Evolutionary conservation across 2,329 filamentous ascomycete genomes (phyloP), one percentile per base, ranked within the genome.

Genomic region (Fusarium solani-melongenae): DNA sequence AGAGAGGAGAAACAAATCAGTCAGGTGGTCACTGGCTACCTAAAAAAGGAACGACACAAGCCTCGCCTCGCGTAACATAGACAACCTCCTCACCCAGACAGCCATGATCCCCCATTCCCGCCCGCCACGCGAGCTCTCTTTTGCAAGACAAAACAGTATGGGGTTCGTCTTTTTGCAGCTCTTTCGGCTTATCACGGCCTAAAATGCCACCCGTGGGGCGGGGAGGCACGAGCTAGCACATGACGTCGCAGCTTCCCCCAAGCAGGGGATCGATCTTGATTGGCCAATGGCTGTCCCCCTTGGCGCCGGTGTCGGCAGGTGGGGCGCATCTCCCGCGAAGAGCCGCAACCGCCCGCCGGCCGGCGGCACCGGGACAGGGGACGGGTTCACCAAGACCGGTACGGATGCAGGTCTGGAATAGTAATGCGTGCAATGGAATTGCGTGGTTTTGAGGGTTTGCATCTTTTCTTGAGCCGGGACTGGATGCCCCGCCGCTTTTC

Each of bases 161-260:
- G 39, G 20, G 41, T 22, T 27, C 27, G 27, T 27, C 27, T 27
- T 44, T 51, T 58, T 46, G 17, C 33, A n/a, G n/a, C 29, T 38
- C 20, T 69, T 67, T 78, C 79, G 79, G 79, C 76, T 80, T 80
- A 79, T 77, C 72, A 72, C 79, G 79, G 79, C 76, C 77, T 78
- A 72, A 72, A 67, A 34, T 64, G 56, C 53, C 20, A 66, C 46
- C 59, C 58, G 62, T 65, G 64, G 67, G 59, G 67, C 60, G 64
- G 62, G 71, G 74, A 61, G 67, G 39, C 55, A 63, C 56, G 53
- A 55, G 51, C 59, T 61, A 51, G 56, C 75, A 72, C 76, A 77
- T 78, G 76, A 78, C 76, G 76, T 78, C 70, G 69, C 57, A 51
- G 46, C 31, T 69, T 68, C 64, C 67, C 64, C 64, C 41, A 67